Conservation (phyloP, 139 green algal genomes). For the Desmodesmus armatus region DNA sequence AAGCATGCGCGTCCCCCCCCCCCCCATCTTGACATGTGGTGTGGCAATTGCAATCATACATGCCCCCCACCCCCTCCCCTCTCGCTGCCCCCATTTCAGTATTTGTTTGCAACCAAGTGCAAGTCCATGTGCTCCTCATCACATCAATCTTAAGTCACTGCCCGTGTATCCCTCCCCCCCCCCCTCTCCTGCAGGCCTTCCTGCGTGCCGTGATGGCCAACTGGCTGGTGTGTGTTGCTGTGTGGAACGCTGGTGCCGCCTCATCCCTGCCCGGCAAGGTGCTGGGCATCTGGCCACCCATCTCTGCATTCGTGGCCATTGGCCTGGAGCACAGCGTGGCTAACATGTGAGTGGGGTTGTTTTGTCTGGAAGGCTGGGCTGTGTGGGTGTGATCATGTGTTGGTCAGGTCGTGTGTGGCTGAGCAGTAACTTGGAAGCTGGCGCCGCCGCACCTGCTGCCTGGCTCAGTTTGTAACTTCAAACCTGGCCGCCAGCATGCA, state of each 20-base stretch:
- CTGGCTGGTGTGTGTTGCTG: slow-evolving; percentile 93
- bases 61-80: too few relatives aligned
- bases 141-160: slow-evolving; percentile 43
- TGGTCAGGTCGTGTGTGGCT: too few relatives aligned
- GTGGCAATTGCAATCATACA: too few relatives aligned
- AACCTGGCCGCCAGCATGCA: too few relatives aligned
- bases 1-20: too few relatives aligned
- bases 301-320: slow-evolving; percentile 88
- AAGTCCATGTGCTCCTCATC: slow-evolving; percentile 17
- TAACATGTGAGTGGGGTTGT: slow-evolving; percentile 41
- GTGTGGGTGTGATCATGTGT: background rate
- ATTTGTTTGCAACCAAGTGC: background rate
- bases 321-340: slow-evolving; percentile 89
- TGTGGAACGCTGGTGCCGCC: slow-evolving; percentile 81
- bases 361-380: too few relatives aligned
- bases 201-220: slow-evolving; percentile 84
- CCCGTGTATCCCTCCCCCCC: background rate
- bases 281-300: slow-evolving; percentile 77
- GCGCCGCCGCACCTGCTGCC: too few relatives aligned
- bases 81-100: background rate
- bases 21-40: too few relatives aligned
- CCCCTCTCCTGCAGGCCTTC: slow-evolving; percentile 60
- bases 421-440: too few relatives aligned
- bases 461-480: too few relatives aligned
- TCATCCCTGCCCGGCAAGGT: slow-evolving; percentile 84